A percentile compares a stretch with the other conserved stretches of the same genome.
These are phyloP conservation scores for Crepidotus variabilis DNA, from an alignment of 768 basidiomycete genomes.

Conservation along the genomic window DNA sequence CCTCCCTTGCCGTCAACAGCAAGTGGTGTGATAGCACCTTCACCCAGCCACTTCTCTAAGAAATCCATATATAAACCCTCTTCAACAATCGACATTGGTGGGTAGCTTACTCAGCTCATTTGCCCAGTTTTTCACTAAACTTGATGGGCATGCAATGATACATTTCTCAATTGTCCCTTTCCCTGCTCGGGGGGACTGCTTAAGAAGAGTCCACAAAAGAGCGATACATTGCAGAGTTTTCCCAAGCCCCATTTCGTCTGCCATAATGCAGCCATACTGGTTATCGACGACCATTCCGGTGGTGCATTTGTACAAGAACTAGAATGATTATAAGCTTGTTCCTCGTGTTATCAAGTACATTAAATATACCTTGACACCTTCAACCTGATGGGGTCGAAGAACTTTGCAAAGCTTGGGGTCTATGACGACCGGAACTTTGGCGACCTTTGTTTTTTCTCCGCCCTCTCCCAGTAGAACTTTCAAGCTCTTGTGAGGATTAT, in stretches of 20 bases:
- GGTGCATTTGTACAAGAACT: constrained; percentile 96
- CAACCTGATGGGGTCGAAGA: constrained; percentile 94
- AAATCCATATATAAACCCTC: neutral
- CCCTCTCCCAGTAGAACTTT: constrained; percentile 72
- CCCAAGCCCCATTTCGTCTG: constrained; percentile 98
- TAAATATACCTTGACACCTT: constrained; percentile 84
- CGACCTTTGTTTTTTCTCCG: constrained; percentile 53
- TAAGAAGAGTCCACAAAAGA: constrained; percentile 90
- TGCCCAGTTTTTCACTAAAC: constrained; percentile 97
- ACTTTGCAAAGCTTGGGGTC: constrained; percentile 86
- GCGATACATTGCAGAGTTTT: constrained; percentile 97
- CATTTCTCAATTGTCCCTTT: constrained; percentile 94
- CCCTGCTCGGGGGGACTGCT: constrained; percentile 87
- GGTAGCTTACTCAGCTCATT: constrained; percentile 84
- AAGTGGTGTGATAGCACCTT: constrained; percentile 74
- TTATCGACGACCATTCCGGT: constrained; percentile 91
- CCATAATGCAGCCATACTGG: constrained; percentile 97
- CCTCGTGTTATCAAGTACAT: neutral
- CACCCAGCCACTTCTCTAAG: constrained; percentile 93
- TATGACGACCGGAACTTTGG: constrained; percentile 95
- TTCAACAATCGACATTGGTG: neutral
- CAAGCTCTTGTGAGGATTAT: constrained; percentile 91
- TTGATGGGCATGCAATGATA: constrained; percentile 95
- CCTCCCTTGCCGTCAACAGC: constrained; percentile 92
- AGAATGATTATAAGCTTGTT: constrained; percentile 5